Percentiles rank a stretch among this genome's conserved stretches.
These are phyloP conservation scores for Glycine tomentella DNA, from an alignment of 306 rosid species.

Conservation along the genomic window DNA sequence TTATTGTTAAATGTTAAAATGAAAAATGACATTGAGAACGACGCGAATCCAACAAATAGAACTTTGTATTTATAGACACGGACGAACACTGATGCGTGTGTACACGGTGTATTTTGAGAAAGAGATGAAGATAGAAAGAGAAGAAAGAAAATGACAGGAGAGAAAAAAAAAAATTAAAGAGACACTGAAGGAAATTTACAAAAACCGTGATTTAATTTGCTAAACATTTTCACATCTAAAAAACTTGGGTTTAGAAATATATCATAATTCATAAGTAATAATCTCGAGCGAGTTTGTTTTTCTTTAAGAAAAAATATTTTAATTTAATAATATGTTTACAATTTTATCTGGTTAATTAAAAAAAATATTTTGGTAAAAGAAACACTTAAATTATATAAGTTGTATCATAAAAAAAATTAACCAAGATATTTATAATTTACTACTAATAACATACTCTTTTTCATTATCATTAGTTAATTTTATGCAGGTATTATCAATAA, in stretches of 20 bases:
- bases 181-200: not conserved
- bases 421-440: too few relatives aligned
- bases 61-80: conserved; percentile 35
- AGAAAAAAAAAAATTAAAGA: not conserved
- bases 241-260: not conserved
- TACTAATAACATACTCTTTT: not conserved
- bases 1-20: not conserved
- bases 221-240: conserved; percentile 2
- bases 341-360: too few relatives aligned
- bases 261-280: not conserved
- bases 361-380: too few relatives aligned
- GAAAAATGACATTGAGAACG: conserved; percentile 26
- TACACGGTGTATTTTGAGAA: conserved; percentile 1
- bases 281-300: not conserved
- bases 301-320: not conserved
- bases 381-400: too few relatives aligned
- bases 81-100: conserved; percentile 34
- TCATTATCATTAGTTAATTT: not conserved
- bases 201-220: conserved; percentile 5
- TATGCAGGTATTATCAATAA: not conserved
- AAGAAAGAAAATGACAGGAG: conserved; percentile 25
- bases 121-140: not conserved
- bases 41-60: conserved; percentile 19
- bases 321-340: not conserved
- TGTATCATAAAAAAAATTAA: too few relatives aligned